Base-by-base conservation (phyloP, 306 rosid genomes). In the Macrotyloma uniflorum region DNA sequence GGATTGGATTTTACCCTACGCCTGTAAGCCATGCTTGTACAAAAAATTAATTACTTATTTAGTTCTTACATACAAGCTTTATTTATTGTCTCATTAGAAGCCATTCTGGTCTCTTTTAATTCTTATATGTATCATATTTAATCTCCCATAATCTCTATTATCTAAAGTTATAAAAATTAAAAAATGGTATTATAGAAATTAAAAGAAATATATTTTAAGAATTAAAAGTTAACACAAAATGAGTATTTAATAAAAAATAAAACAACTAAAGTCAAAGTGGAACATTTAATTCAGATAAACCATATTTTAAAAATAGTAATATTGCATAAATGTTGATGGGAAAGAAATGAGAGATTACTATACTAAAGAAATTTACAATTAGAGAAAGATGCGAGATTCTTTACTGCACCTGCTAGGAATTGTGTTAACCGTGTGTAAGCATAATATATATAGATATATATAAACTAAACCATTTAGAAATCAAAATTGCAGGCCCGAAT, bases 401-500 rank as follows among this genome's bases (percentile, higher is more conserved):
- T 40, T 82, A 80, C 74, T 81, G 64, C 82, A 68, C 35, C 40
- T 38, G 62, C 83, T 80, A 61, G 67, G 51, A 80, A 58, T 33
- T 74, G 20, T 76, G 75, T 80, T 77, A 76, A 83, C 55, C 45
- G n/a, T n/a, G 67, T 87, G 68, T 45, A 50, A 46, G 81, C 65
- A 79, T 75, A 38, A 64, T 83, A 68, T 83, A 74, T 15, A n/a
- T n/a, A n/a, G n/a, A n/a, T n/a, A n/a, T n/a, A 66, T 50, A 64
- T 66, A 51, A 69, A 80, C 36, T 75, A 38, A 61, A 50, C 64
- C 79, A 62, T 71, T 80, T 75, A 90, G 55, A 87, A 71, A 18
- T 93, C 98, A 65, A 91, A 90, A 85, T 91, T 91, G 87, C 97
- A 93, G 77, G 89, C 91, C 71, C 86, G 97, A 72, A 93, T 88